Conservation (phyloP, 345 rosid genomes). For the Hibiscus tridactylites region DNA sequence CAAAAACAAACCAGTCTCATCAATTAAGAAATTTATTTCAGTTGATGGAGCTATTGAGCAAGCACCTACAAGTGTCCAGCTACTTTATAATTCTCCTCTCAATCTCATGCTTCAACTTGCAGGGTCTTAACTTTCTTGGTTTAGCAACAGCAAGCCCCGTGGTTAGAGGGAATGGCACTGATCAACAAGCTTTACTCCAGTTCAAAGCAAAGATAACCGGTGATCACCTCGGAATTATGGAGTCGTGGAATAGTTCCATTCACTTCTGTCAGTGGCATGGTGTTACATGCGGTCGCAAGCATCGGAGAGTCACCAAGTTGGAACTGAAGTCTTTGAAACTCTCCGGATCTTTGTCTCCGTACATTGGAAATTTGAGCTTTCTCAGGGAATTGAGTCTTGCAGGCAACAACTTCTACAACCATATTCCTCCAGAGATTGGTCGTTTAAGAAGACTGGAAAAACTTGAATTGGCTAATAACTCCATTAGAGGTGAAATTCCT, state of each 20-base stretch:
- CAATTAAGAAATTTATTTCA: background rate
- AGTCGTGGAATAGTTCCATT: conserved; percentile 9
- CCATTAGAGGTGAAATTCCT: conserved; percentile 18
- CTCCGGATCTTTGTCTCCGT: background rate
- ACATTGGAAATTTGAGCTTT: conserved; percentile 13
- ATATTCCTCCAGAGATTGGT: conserved; percentile 16
- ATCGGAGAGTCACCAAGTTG: background rate
- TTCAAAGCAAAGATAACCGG: background rate
- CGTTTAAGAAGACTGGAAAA: background rate
- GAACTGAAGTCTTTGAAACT: background rate
- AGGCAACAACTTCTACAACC: conserved; percentile 2
- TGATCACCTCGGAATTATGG: background rate
- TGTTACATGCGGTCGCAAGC: conserved; percentile 11
- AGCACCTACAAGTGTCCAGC: background rate
- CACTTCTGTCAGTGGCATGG: conserved; percentile 12
- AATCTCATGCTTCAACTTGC: background rate
- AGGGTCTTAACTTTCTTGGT: background rate
- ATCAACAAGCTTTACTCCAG: conserved; percentile 1
- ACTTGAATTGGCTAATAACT: background rate
- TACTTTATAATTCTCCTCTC: background rate
- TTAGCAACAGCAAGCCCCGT: background rate
- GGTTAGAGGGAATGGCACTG: background rate
- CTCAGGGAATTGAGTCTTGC: background rate
- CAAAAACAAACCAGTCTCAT: background rate
- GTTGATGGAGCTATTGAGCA: background rate